phyloP scores from a whole-genome alignment of 352 stramenopile genomes.

The Globisporangium canariense region DNA sequence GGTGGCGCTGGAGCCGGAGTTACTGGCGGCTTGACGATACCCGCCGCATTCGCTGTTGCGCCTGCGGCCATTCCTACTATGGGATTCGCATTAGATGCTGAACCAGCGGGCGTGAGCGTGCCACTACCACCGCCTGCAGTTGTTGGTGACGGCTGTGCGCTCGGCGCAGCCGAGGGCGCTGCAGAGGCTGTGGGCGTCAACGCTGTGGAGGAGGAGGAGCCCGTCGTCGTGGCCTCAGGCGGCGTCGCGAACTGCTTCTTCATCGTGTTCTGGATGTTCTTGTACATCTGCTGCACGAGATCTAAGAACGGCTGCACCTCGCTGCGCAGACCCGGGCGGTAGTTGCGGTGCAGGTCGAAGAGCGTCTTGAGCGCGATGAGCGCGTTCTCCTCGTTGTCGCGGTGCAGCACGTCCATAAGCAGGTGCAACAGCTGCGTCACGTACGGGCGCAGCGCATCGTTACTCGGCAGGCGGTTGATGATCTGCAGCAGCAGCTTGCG shows the following conservation, averaged over 20 bases:
- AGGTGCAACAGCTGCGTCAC: conserved; percentile 90
- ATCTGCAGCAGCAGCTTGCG: conserved; percentile 94
- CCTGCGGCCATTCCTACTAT: neutral
- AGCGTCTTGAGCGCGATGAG: conserved; percentile 94
- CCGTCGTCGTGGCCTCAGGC: conserved; percentile 23
- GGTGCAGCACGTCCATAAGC: conserved; percentile 91
- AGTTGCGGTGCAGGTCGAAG: conserved; percentile 97
- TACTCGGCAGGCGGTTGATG: conserved; percentile 92
- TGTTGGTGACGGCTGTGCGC: conserved; percentile 11
- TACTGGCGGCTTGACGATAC: conserved; percentile 11
- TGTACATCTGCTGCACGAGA: conserved; percentile 89
- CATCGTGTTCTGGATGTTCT: conserved; percentile 79
- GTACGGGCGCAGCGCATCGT: conserved; percentile 93
- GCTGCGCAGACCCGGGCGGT: conserved; percentile 84
- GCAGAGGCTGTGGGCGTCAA: neutral
- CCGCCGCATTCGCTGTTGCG: conserved; percentile 7
- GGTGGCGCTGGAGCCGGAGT: conserved; percentile 6
- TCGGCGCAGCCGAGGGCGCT: neutral
- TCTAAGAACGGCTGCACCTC: conserved; percentile 90
- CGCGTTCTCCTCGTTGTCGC: conserved; percentile 97
- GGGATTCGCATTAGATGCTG: neutral
- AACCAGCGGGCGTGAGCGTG: neutral
- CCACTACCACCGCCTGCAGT: neutral
- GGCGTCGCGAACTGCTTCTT: conserved; percentile 79
- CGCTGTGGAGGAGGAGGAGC: conserved; percentile 3